Evolutionary conservation across 768 basidiomycete species (phyloP).

Genomic region (Lyophyllum shimeji): DNA sequence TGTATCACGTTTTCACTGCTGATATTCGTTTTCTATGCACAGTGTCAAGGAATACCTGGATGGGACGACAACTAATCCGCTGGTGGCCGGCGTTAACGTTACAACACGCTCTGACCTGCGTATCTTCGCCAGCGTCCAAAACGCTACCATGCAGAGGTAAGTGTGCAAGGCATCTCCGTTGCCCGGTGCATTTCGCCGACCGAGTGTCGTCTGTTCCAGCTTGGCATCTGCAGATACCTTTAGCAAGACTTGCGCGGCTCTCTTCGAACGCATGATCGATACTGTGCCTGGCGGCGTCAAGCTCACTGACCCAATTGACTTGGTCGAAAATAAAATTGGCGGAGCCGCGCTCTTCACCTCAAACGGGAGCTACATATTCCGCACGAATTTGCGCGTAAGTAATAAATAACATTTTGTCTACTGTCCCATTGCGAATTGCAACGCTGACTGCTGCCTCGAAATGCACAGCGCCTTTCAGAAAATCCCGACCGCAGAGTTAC

Average conservation of each 20-base stretch:
- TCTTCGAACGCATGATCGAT: conserved; percentile 1
- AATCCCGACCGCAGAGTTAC: background rate
- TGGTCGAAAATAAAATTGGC: background rate
- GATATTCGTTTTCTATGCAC: background rate
- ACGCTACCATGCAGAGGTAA: background rate
- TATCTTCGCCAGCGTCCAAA: background rate
- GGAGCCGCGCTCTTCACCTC: background rate
- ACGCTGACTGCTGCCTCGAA: too few relatives aligned
- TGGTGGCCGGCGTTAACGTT: background rate
- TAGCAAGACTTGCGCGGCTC: background rate
- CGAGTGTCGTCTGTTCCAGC: background rate
- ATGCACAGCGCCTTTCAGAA: background rate
- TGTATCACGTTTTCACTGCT: background rate
- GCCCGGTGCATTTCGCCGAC: too few relatives aligned
- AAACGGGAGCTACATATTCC: background rate
- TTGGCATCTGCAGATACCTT: background rate
- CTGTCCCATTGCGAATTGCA: too few relatives aligned
- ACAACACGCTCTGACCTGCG: background rate
- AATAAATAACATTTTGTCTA: background rate
- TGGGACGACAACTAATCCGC: background rate
- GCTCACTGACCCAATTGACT: background rate
- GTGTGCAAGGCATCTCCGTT: too few relatives aligned
- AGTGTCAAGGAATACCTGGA: background rate
- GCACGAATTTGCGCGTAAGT: background rate
- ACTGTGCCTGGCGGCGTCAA: background rate